A percentile compares a stretch with the other conserved stretches of the same genome.
Conservation (phyloP, 257 asterid genomes). For the Solanum commersonii region DNA sequence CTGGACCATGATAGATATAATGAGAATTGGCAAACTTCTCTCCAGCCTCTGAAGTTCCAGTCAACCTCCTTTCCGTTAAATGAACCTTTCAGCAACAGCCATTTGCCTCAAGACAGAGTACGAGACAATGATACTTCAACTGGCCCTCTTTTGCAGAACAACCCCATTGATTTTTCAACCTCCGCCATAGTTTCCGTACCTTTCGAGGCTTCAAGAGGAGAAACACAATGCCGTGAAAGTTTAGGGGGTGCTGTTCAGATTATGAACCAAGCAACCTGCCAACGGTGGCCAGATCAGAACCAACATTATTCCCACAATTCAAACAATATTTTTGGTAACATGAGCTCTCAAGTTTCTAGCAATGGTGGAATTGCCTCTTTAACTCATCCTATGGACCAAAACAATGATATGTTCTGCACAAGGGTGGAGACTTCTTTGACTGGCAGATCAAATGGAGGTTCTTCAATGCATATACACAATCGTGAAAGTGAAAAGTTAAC, state of each 20-base stretch:
- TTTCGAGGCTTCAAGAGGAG: slow-evolving; percentile 39
- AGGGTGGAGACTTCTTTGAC: slow-evolving; percentile 29
- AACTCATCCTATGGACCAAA: slow-evolving; percentile 29
- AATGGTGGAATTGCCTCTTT: slow-evolving; percentile 22
- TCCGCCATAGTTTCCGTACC: slow-evolving; percentile 21
- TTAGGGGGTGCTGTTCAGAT: slow-evolving; percentile 26
- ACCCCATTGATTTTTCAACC: slow-evolving; percentile 29
- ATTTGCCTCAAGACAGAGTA: slow-evolving; percentile 22
- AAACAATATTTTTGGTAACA: slow-evolving; percentile 17
- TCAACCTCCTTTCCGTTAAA: slow-evolving; percentile 28
- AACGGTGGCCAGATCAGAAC: slow-evolving; percentile 34
- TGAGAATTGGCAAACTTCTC: slow-evolving; percentile 33
- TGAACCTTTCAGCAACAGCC: slow-evolving; percentile 34
- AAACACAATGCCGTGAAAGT: slow-evolving; percentile 28
- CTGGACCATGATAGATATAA: slow-evolving; percentile 41
- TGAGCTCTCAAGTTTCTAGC: slow-evolving; percentile 29
- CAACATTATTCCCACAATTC: slow-evolving; percentile 24
- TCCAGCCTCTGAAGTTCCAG: slow-evolving; percentile 34
- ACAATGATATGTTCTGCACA: slow-evolving; percentile 24
- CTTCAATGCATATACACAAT: slow-evolving; percentile 32
- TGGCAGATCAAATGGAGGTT: slow-evolving; percentile 32
- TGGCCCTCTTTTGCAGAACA: slow-evolving; percentile 28
- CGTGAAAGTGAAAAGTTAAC: slow-evolving; percentile 20
- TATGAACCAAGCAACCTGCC: slow-evolving; percentile 24
- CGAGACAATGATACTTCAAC: slow-evolving; percentile 31